phyloP scores from a whole-genome alignment of 1,284 basidiomycete genomes.

The Earliella scabrosa region DNA sequence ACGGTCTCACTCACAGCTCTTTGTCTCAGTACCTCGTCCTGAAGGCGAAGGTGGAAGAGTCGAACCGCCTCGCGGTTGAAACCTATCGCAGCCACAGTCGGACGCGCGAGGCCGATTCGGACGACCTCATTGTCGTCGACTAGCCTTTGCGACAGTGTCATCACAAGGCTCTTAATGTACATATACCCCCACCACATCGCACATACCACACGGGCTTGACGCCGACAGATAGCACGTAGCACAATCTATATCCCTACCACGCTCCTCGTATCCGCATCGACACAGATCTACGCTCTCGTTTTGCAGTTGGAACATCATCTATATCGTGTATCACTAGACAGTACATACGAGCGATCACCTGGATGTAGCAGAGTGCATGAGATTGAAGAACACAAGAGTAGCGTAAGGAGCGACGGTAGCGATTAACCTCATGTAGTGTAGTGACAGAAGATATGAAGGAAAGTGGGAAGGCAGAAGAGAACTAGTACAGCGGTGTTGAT shows the following conservation, averaged over 20 bases:
- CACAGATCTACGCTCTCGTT: no score
- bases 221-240: neutral
- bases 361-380: no score
- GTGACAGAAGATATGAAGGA: no score
- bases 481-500: no score
- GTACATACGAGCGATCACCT: no score
- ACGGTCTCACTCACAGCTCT: neutral
- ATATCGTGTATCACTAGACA: no score
- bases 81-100: neutral
- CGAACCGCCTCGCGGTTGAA: conserved; percentile 7
- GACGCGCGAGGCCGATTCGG: conserved; percentile 2
- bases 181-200: neutral
- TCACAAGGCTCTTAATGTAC: neutral
- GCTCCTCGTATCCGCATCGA: no score
- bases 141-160: neutral
- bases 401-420: no score
- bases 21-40: conserved; percentile 17
- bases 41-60: conserved; percentile 12
- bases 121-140: conserved; percentile 17
- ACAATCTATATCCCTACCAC: neutral
- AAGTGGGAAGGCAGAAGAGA: no score
- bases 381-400: no score
- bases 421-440: no score
- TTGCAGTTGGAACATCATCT: no score
- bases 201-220: neutral